Conservation (phyloP, 1,284 basidiomycete genomes). For the Rhodotorula sp. region DNA sequence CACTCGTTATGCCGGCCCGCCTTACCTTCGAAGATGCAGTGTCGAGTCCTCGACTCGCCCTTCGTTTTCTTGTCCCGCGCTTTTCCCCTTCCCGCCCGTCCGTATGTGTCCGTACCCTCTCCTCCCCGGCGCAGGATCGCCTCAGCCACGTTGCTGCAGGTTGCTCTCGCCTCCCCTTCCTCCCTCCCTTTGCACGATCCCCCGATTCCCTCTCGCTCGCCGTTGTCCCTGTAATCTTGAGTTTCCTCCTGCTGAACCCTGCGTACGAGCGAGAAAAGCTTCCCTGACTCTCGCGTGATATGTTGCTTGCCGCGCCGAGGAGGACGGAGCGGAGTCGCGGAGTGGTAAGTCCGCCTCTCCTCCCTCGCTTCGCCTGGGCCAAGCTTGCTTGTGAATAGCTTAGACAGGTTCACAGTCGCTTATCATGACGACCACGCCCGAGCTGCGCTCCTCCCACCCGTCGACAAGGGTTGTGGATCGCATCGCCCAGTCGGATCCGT, state of each 20-base stretch:
- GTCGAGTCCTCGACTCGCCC: not conserved
- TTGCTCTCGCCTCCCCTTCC: not conserved
- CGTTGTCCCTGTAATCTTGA: conserved; percentile 5
- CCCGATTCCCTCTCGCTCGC: not conserved
- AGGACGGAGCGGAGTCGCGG: too few relatives aligned
- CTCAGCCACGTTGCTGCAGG: not conserved
- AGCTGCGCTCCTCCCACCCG: conserved; percentile 16
- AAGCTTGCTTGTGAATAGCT: not conserved
- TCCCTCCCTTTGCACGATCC: not conserved
- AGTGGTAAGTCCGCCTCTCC: not conserved
- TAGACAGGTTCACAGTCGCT: not conserved
- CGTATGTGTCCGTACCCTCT: not conserved
- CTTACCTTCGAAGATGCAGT: too few relatives aligned
- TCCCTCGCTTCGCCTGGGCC: not conserved
- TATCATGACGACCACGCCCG: conserved; percentile 21
- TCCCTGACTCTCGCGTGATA: not conserved
- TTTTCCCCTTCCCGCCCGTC: not conserved
- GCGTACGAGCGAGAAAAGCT: not conserved
- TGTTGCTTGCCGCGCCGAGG: too few relatives aligned
- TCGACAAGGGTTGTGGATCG: conserved; percentile 29
- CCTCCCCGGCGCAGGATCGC: not conserved
- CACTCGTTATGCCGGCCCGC: not conserved
- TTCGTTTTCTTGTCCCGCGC: not conserved
- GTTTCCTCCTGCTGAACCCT: not conserved
- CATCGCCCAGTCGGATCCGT: conserved; percentile 22